These are phyloP conservation scores for Kodamaea sagamina DNA, from an alignment of 805 yeast species.

Conservation along the genomic window DNA sequence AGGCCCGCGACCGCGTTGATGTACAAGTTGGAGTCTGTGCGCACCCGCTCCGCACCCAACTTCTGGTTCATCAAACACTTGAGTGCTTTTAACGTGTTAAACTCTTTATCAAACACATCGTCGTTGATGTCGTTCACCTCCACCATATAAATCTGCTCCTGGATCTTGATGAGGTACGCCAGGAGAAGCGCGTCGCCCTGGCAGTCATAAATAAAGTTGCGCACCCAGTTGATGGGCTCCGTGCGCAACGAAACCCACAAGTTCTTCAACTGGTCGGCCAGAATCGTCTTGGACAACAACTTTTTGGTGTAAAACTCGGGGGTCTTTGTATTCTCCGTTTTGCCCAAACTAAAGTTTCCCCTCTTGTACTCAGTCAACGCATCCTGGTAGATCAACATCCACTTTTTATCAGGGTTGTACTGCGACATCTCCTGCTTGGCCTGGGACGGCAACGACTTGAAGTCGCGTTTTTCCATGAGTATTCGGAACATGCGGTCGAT, in stretches of 20 bases:
- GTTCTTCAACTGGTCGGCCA: slow-evolving; percentile 71
- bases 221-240: slow-evolving; percentile 82
- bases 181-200: slow-evolving; percentile 84
- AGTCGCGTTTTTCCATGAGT: slow-evolving; percentile 81
- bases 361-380: slow-evolving; percentile 73
- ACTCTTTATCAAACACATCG: slow-evolving; percentile 69
- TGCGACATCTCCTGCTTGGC: slow-evolving; percentile 77
- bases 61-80: slow-evolving; percentile 68
- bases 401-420: slow-evolving; percentile 77
- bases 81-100: slow-evolving; percentile 72
- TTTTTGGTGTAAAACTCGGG: slow-evolving; percentile 79
- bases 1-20: slow-evolving; percentile 71
- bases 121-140: slow-evolving; percentile 42
- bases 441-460: slow-evolving; percentile 63
- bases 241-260: slow-evolving; percentile 91
- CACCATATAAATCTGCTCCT: slow-evolving; percentile 42
- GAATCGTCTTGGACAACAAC: slow-evolving; percentile 68
- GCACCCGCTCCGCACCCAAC: slow-evolving; percentile 61
- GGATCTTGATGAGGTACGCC: slow-evolving; percentile 52
- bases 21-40: slow-evolving; percentile 41
- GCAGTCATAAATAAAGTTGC: slow-evolving; percentile 62
- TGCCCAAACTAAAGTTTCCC: slow-evolving; percentile 21
- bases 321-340: slow-evolving; percentile 38
- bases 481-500: slow-evolving; percentile 76
- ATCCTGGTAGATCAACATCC: slow-evolving; percentile 90